Evolutionary conservation across 371 early-diverging fungal species (phyloP).

Genomic region (Mucor circinelloides): DNA sequence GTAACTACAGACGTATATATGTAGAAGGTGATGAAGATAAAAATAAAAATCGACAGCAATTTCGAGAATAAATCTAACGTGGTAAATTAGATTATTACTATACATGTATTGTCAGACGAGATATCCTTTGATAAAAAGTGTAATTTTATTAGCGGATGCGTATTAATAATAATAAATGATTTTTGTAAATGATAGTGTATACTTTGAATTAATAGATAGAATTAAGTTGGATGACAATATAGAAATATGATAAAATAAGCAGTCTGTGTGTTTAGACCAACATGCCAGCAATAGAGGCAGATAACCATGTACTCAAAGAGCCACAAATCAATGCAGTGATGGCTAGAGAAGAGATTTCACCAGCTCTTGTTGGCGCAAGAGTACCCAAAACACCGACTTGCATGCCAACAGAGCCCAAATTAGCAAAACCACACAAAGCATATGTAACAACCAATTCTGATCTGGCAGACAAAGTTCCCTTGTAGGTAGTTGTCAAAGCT

Average conservation of each 20-base stretch:
- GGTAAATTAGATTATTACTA: too few relatives aligned
- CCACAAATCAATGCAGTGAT: conserved; percentile 79
- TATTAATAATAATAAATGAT: too few relatives aligned
- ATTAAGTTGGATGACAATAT: not conserved
- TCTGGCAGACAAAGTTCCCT: conserved; percentile 37
- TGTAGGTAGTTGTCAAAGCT: conserved; percentile 33
- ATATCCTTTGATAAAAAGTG: too few relatives aligned
- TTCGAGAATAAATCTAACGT: too few relatives aligned
- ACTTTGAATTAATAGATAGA: not conserved
- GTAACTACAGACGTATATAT: too few relatives aligned
- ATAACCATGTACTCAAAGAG: conserved; percentile 76
- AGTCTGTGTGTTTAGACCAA: conserved; percentile 44
- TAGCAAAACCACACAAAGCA: conserved; percentile 87
- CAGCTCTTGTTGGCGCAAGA: conserved; percentile 73
- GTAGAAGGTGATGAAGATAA: too few relatives aligned
- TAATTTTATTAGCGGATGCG: too few relatives aligned
- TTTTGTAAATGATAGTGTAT: not conserved
- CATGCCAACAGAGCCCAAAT: conserved; percentile 80
- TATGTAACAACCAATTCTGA: conserved; percentile 61
- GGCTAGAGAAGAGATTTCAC: conserved; percentile 71
- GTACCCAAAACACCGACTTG: conserved; percentile 76
- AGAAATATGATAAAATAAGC: too few relatives aligned
- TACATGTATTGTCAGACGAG: too few relatives aligned
- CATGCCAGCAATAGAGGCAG: conserved; percentile 80
- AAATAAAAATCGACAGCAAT: too few relatives aligned